phyloP scores from a whole-genome alignment of 1,139 yeast genomes.

The Blastobotrys indianensis region DNA sequence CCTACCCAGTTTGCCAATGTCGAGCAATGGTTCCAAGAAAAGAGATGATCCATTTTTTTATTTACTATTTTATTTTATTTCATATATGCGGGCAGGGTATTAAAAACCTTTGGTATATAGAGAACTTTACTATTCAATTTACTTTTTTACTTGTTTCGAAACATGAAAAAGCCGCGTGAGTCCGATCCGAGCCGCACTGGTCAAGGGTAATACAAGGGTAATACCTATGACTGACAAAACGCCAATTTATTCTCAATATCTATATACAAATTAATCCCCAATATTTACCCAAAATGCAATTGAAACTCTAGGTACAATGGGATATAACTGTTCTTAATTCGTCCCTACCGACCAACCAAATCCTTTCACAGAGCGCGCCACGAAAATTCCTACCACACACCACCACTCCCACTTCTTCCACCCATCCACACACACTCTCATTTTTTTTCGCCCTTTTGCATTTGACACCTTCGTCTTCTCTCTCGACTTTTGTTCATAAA shows the following conservation, averaged over 20 bases:
- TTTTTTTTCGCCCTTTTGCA: too few relatives aligned
- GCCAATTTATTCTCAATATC: too few relatives aligned
- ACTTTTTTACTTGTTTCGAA: too few relatives aligned
- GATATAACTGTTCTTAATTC: slow-evolving; percentile 3
- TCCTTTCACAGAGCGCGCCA: background rate
- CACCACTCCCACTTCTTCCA: slow-evolving; percentile 1
- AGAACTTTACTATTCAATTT: background rate
- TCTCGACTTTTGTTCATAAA: background rate
- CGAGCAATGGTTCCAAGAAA: slow-evolving; percentile 26
- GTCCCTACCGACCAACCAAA: background rate
- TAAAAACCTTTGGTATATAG: too few relatives aligned
- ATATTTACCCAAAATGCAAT: too few relatives aligned
- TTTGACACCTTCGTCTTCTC: too few relatives aligned
- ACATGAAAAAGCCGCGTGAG: too few relatives aligned
- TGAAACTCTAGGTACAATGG: too few relatives aligned
- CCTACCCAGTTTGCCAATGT: slow-evolving; percentile 21
- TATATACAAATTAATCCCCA: too few relatives aligned
- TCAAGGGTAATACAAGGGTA: too few relatives aligned
- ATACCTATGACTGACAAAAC: too few relatives aligned
- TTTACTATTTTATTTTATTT: background rate
- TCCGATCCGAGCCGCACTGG: too few relatives aligned
- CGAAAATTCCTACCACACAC: background rate
- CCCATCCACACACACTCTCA: slow-evolving; percentile 4
- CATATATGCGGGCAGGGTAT: background rate
- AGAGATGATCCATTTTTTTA: slow-evolving; percentile 6